phyloP scores from a whole-genome alignment of 768 basidiomycete genomes.

The Termitomyces sp. region DNA sequence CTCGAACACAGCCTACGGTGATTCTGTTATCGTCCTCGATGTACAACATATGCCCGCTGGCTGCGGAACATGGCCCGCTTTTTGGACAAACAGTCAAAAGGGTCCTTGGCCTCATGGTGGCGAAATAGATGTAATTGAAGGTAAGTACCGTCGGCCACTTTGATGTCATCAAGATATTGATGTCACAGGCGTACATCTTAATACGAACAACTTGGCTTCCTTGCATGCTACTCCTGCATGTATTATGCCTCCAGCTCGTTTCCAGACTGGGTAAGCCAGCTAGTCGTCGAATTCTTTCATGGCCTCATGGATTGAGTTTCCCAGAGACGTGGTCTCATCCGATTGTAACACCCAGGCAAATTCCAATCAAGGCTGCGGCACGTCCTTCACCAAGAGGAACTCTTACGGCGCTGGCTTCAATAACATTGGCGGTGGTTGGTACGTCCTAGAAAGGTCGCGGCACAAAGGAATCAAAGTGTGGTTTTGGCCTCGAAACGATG shows the following conservation, averaged over 20 bases:
- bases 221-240: slow-evolving; percentile 54
- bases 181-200: slow-evolving; percentile 46
- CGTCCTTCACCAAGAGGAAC: slow-evolving; percentile 31
- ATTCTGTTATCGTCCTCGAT: slow-evolving; percentile 49
- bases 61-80: slow-evolving; percentile 62
- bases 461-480: slow-evolving; percentile 51
- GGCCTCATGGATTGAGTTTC: not conserved
- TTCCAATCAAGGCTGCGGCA: slow-evolving; percentile 63
- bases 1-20: slow-evolving; percentile 41
- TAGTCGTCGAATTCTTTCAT: not conserved
- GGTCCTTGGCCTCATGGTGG: slow-evolving; percentile 63
- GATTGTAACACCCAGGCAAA: slow-evolving; percentile 49
- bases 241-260: slow-evolving; percentile 36
- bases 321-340: slow-evolving; percentile 36
- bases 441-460: slow-evolving; percentile 43
- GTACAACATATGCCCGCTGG: slow-evolving; percentile 60
- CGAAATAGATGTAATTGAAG: slow-evolving; percentile 63
- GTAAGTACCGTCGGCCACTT: slow-evolving; percentile 20
- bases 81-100: slow-evolving; percentile 49
- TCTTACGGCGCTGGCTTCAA: slow-evolving; percentile 53
- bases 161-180: not conserved
- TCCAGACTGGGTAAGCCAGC: slow-evolving; percentile 44
- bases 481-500: slow-evolving; percentile 54
- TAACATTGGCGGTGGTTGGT: slow-evolving; percentile 55
- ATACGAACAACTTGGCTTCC: slow-evolving; percentile 43